Percentiles rank a stretch among this genome's conserved stretches.
phyloP scores from a whole-genome alignment of 257 asterid species.

The Solanum dulcamara region DNA sequence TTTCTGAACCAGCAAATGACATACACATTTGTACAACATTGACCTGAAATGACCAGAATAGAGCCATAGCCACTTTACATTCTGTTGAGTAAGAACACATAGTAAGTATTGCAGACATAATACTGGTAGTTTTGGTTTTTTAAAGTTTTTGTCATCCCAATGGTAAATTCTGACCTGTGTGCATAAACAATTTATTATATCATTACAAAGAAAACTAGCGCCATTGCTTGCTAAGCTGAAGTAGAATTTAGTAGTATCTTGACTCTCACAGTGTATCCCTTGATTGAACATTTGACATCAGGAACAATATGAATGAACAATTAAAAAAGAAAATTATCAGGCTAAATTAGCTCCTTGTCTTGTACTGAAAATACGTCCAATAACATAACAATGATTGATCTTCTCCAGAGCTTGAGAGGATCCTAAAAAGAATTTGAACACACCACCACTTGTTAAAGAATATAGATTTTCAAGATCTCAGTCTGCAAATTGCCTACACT shows the following conservation, averaged over 20 bases:
- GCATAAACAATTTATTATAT: not conserved
- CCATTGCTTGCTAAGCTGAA: not conserved
- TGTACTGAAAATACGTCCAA: not conserved
- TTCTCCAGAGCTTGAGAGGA: not conserved
- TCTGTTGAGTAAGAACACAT: not conserved
- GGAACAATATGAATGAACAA: not conserved
- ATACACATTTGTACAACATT: not conserved
- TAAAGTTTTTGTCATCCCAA: not conserved
- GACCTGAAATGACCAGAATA: not conserved
- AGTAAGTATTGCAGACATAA: not conserved
- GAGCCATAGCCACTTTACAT: not conserved
- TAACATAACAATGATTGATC: not conserved
- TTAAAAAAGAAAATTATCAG: not conserved
- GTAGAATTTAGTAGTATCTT: not conserved
- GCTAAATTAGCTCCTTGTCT: not conserved
- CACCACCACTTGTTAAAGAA: not conserved
- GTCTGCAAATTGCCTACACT: not conserved
- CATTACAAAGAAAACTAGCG: not conserved
- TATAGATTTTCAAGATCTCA: not conserved
- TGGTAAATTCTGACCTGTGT: not conserved
- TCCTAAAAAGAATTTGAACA: not conserved
- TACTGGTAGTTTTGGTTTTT: not conserved
- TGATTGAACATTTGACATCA: not conserved
- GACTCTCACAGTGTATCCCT: not conserved
- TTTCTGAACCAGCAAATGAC: not conserved